These are phyloP conservation scores for Syzygium jambos DNA, from an alignment of 345 rosid species.

Conservation along the genomic window DNA sequence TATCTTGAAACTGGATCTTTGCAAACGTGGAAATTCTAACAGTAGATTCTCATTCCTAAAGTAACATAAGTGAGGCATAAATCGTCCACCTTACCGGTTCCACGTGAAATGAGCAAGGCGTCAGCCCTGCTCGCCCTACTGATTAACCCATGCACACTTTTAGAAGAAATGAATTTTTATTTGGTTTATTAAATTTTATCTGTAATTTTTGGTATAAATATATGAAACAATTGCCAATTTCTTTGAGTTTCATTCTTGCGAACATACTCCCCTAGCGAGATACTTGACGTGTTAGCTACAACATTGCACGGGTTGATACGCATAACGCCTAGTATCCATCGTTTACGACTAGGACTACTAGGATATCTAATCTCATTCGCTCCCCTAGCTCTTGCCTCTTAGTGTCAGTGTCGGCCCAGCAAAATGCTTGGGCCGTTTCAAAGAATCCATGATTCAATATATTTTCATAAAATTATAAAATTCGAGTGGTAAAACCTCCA, in stretches of 20 bases:
- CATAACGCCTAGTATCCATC: background rate
- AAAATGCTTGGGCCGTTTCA: no score
- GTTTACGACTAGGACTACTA: background rate
- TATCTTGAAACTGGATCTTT: background rate
- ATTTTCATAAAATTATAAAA: no score
- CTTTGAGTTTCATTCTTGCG: background rate
- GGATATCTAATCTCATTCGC: background rate
- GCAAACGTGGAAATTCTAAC: background rate
- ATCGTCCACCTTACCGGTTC: background rate
- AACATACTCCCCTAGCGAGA: background rate
- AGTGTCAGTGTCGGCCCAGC: no score
- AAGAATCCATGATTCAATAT: no score
- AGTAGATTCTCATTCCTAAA: background rate
- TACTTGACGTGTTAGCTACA: background rate
- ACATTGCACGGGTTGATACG: background rate
- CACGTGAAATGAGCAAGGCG: background rate
- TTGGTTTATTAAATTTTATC: no score
- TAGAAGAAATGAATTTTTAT: no score
- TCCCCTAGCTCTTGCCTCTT: no score
- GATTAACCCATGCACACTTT: no score
- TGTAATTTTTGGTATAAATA: no score
- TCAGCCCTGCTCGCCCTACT: no score
- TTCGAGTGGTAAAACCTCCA: no score
- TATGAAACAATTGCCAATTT: no score
- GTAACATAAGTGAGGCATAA: background rate